Evolutionary conservation across 2,329 filamentous ascomycete genomes (phyloP).

Genomic region (Talaromyces sp.): DNA sequence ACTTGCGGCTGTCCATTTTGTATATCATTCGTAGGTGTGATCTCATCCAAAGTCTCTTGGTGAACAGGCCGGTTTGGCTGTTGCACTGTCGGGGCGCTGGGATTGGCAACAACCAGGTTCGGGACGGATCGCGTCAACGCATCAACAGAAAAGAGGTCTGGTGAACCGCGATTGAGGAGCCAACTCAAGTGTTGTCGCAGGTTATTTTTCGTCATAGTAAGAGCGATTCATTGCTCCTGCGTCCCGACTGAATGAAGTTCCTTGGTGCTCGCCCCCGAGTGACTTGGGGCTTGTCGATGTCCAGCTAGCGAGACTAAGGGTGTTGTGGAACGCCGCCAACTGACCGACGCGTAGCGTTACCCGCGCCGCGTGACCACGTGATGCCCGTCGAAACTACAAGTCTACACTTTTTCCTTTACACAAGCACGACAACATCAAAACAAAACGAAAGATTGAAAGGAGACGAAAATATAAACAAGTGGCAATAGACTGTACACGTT

Average conservation of each 20-base stretch:
- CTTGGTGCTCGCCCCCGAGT: neutral
- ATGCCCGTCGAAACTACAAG: neutral
- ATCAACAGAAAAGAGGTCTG: constrained; percentile 27
- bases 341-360: neutral
- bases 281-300: neutral
- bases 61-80: constrained; percentile 16
- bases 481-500: neutral
- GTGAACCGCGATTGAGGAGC: constrained; percentile 39
- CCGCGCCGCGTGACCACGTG: constrained; percentile 9
- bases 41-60: neutral
- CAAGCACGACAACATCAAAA: neutral
- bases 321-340: neutral
- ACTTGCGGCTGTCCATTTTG: constrained; percentile 13
- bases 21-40: neutral
- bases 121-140: constrained; percentile 16
- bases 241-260: neutral
- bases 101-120: neutral
- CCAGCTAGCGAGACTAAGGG: neutral
- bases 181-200: constrained; percentile 41
- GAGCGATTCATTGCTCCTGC: constrained; percentile 22
- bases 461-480: neutral
- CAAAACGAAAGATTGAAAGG: neutral
- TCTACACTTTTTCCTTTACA: neutral
- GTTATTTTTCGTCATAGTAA: constrained; percentile 46
- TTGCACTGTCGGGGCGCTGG: neutral